Conservation (phyloP, 2,329 filamentous ascomycete species). For the Sporothrix inflata region DNA sequence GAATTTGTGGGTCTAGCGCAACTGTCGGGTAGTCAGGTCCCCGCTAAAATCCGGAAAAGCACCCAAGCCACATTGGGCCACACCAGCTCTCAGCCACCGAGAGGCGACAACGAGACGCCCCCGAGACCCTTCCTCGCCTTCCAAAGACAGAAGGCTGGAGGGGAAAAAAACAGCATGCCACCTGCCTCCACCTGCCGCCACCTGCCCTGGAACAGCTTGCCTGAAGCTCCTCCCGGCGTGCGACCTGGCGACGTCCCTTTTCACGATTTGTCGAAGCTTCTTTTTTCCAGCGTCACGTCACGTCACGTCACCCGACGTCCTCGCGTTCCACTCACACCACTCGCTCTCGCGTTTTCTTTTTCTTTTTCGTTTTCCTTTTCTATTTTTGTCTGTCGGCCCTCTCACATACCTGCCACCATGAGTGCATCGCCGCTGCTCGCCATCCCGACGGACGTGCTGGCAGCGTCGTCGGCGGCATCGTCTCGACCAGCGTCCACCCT, state of each 20-base stretch:
- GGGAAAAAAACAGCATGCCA: background rate
- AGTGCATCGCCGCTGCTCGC: slow-evolving; percentile 53
- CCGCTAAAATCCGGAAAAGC: background rate
- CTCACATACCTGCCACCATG: slow-evolving; percentile 41
- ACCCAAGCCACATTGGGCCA: slow-evolving; percentile 18
- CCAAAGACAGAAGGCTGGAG: background rate
- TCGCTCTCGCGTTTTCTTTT: background rate
- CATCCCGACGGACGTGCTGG: slow-evolving; percentile 43
- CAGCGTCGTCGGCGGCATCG: slow-evolving; percentile 21
- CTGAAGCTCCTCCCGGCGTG: background rate
- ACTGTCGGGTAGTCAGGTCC: background rate
- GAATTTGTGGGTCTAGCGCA: slow-evolving; percentile 2
- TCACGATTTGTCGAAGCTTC: background rate
- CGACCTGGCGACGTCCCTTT: background rate
- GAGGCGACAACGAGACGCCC: background rate
- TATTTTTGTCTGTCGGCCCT: background rate
- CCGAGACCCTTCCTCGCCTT: background rate
- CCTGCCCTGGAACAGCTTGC: slow-evolving; percentile 12
- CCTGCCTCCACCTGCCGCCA: background rate
- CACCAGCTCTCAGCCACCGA: slow-evolving; percentile 15
- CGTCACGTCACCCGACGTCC: slow-evolving; percentile 4
- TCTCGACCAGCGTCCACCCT: slow-evolving; percentile 19
- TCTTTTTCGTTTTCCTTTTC: background rate
- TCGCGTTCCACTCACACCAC: background rate
- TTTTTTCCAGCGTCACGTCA: background rate